Conservation (phyloP, 805 yeast species). For the Starmerella tilneyi region DNA sequence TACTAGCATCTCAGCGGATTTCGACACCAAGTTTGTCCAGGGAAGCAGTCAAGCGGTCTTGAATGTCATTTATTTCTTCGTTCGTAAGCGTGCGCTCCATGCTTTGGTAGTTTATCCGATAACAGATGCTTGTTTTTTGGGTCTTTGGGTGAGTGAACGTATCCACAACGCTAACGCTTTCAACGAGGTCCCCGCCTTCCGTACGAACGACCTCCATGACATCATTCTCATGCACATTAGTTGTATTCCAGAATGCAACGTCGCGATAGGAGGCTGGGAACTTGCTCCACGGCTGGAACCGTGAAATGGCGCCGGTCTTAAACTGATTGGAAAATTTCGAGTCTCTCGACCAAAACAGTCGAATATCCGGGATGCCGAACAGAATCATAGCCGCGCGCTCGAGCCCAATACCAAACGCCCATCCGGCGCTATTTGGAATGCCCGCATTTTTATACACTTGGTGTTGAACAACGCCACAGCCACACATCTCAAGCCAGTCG, state of each 20-base stretch:
- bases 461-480: slow-evolving; percentile 83
- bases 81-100: slow-evolving; percentile 89
- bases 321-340: slow-evolving; percentile 70
- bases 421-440: slow-evolving; percentile 53
- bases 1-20: slow-evolving; percentile 35
- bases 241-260: slow-evolving; percentile 76
- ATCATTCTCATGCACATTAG: slow-evolving; percentile 69
- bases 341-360: slow-evolving; percentile 84
- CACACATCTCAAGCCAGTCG: slow-evolving; percentile 95
- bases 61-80: slow-evolving; percentile 68
- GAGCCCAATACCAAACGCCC: slow-evolving; percentile 97
- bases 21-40: slow-evolving; percentile 49
- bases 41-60: slow-evolving; percentile 51
- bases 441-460: slow-evolving; percentile 69
- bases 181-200: slow-evolving; percentile 78
- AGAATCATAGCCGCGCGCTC: slow-evolving; percentile 93
- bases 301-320: slow-evolving; percentile 48
- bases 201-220: slow-evolving; percentile 82
- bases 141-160: slow-evolving; percentile 80
- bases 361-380: slow-evolving; percentile 90
- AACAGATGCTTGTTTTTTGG: slow-evolving; percentile 66
- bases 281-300: slow-evolving; percentile 80
- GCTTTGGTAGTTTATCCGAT: slow-evolving; percentile 83
- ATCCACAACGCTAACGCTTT: slow-evolving; percentile 69
- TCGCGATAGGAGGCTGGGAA: slow-evolving; percentile 82